Percentiles rank a stretch among this genome's conserved stretches.
Conservation (phyloP, 805 yeast genomes). For the Saccharomyces paradoxus region DNA sequence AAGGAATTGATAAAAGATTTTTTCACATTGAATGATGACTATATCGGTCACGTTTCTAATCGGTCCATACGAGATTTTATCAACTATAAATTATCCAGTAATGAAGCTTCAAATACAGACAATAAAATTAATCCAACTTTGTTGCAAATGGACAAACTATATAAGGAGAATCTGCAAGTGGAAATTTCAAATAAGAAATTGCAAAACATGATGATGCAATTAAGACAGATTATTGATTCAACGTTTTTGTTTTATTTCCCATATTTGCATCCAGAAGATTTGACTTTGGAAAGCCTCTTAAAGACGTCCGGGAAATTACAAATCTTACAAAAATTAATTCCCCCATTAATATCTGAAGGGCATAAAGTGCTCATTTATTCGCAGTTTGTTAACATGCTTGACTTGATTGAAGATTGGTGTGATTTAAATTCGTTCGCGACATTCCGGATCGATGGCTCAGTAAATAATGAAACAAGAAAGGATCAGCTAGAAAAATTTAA, state of each 20-base stretch:
- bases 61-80: constrained; percentile 38
- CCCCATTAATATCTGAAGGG: constrained; percentile 37
- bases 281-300: constrained; percentile 36
- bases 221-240: constrained; percentile 76
- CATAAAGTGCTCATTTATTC: constrained; percentile 79
- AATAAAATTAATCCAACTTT: constrained; percentile 8
- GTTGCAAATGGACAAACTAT: constrained; percentile 20
- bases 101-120: constrained; percentile 1
- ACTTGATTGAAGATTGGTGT: constrained; percentile 70
- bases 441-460: constrained; percentile 72
- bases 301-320: constrained; percentile 65
- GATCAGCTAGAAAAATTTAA: constrained; percentile 46
- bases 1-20: constrained; percentile 46
- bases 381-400: constrained; percentile 80
- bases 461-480: constrained; percentile 57
- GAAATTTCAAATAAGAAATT: constrained; percentile 46
- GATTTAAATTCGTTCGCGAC: constrained; percentile 37
- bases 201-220: constrained; percentile 71
- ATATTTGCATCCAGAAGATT: constrained; percentile 40
- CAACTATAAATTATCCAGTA: constrained; percentile 25
- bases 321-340: constrained; percentile 55
- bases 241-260: constrained; percentile 83
- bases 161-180: constrained; percentile 29
- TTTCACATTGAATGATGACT: constrained; percentile 34
- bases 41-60: constrained; percentile 26